Percentiles rank a stretch among this genome's conserved stretches.
Evolutionary conservation across 257 asterid species (phyloP).

Genomic region (Forsythia suspensa): DNA sequence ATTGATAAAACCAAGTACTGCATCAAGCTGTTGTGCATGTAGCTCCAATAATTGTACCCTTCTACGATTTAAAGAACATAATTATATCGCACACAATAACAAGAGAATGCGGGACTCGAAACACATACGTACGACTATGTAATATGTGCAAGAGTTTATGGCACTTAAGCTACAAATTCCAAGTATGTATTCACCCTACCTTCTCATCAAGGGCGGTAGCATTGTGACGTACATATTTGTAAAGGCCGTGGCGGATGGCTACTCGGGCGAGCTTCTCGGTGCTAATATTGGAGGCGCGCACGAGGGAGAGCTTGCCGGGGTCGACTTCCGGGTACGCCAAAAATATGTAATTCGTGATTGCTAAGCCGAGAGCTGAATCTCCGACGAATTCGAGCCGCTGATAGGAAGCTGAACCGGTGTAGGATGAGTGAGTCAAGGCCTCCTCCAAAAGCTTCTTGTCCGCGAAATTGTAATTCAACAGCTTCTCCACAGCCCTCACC

Average conservation of each 20-base stretch:
- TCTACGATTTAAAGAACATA: background rate
- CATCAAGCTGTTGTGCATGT: background rate
- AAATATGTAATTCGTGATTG: conserved; percentile 48
- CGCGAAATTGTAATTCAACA: conserved; percentile 47
- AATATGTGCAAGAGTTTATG: too few relatives aligned
- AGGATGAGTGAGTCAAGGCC: conserved; percentile 80
- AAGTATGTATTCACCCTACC: conserved; percentile 25
- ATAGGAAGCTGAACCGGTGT: conserved; percentile 53
- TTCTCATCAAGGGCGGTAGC: conserved; percentile 44
- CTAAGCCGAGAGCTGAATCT: conserved; percentile 65
- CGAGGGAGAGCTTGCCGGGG: conserved; percentile 66
- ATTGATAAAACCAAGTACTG: background rate
- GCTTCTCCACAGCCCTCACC: conserved; percentile 49
- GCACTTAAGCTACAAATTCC: background rate
- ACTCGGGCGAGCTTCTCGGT: conserved; percentile 89
- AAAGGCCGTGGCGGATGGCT: conserved; percentile 59
- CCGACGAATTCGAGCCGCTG: conserved; percentile 92
- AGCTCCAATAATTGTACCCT: background rate
- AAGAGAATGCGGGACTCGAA: too few relatives aligned
- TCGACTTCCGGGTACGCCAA: conserved; percentile 51
- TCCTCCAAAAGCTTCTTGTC: conserved; percentile 59
- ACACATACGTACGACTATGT: too few relatives aligned
- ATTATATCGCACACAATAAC: background rate
- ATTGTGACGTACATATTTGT: conserved; percentile 65
- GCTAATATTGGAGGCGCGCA: conserved; percentile 75